Base-by-base conservation (phyloP, 371 early-diverging fungal genomes). In the Mortierella sp. region DNA sequence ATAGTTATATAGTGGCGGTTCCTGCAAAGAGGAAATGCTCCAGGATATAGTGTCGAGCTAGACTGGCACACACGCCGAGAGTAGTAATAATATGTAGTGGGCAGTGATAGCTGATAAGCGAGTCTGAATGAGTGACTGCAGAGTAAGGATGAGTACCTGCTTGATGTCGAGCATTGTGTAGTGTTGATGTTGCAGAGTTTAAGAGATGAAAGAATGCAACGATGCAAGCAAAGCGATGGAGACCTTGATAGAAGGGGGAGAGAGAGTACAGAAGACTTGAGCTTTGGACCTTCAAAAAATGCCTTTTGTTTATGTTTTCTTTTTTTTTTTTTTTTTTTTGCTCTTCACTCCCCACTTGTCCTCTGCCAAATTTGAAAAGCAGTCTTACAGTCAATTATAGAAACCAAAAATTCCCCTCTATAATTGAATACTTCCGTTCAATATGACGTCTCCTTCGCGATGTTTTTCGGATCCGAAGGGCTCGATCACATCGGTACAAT, bases 131-230 rank as follows among this genome's bases (percentile, higher is more conserved):
- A 51, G 47, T 51, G 18, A 18, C n/a, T 18, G n/a, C 18, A n/a
- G n/a, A n/a, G 51, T n/a, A 45, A 26, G 20, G n/a, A 30, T 30
- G 52, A 22, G 73, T 85, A 87, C 87, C 71, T 85, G 84, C 51
- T 85, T 83, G 72, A 80, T 84, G 86, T 85, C 84, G 39, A 87
- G 77, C 72, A 77, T 77, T 26, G 54, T 68, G 39, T 59, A 43
- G 26, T 71, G 14, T 30, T 64, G 69, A 35, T 61, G 66, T 52
- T 49, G 45, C 43, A 49, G 26, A 37, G 40, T 12, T 49, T 26
- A 30, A 26, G 62, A 16, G 66, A 51, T 43, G 64, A 45, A 59
- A n/a, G 39, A n/a, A 60, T 39, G 60, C 60, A 60, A 60, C 55
- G 55, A 55, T 55, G 55, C 22, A 24, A 24, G 22, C 20, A 52